phyloP scores from a whole-genome alignment of 768 basidiomycete species.

The Erythrobasidium yunnanense region DNA sequence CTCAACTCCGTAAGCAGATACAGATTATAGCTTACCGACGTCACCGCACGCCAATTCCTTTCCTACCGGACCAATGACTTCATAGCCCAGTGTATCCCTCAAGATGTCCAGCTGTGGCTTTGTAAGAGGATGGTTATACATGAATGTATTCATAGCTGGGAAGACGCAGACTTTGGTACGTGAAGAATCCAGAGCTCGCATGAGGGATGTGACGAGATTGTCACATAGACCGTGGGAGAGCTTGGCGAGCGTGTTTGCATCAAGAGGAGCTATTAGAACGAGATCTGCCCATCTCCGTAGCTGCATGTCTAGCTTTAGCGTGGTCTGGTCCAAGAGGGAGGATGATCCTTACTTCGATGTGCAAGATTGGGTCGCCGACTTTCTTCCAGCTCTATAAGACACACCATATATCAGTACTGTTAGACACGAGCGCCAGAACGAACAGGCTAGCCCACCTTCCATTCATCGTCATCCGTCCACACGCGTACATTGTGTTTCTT shows the following conservation, averaged over 20 bases:
- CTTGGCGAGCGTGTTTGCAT: slow-evolving; percentile 92
- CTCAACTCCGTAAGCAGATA: no score
- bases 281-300: slow-evolving; percentile 74
- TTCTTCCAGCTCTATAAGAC: slow-evolving; percentile 53
- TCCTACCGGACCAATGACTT: slow-evolving; percentile 73
- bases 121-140: slow-evolving; percentile 91
- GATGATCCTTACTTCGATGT: slow-evolving; percentile 67
- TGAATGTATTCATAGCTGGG: slow-evolving; percentile 97
- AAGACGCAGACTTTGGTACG: slow-evolving; percentile 75
- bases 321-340: background rate
- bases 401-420: background rate
- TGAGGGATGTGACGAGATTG: slow-evolving; percentile 65
- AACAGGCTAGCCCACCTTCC: slow-evolving; percentile 54
- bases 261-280: slow-evolving; percentile 88
- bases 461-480: slow-evolving; percentile 88
- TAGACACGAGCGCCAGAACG: background rate
- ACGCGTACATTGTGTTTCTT: slow-evolving; percentile 50
- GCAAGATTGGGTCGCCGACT: slow-evolving; percentile 83
- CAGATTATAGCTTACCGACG: slow-evolving; percentile 51
- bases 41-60: slow-evolving; percentile 87
- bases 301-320: slow-evolving; percentile 30
- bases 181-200: slow-evolving; percentile 68
- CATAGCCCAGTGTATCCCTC: slow-evolving; percentile 63
- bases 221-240: slow-evolving; percentile 80
- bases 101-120: slow-evolving; percentile 67